Conservation (phyloP, 331 rosid genomes). For the Malus hybrid region DNA sequence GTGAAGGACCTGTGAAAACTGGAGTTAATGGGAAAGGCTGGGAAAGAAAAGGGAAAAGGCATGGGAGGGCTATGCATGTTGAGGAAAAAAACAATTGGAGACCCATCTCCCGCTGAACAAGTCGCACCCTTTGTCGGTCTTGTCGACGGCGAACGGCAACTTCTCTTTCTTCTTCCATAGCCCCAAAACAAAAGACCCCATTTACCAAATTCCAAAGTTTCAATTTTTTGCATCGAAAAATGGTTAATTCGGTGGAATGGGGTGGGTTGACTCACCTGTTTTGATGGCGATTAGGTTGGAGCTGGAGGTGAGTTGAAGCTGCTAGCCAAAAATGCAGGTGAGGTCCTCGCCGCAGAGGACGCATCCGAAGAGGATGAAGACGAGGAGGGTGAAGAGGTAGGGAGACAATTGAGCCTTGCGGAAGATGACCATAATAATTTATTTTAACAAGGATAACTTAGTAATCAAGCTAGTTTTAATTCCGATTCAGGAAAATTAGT, state of each 20-base stretch:
- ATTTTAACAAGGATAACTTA: too few species aligned
- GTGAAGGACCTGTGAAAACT: too few species aligned
- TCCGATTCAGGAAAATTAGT: too few species aligned
- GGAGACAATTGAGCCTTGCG: constrained; percentile 64
- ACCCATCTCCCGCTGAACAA: constrained; percentile 76
- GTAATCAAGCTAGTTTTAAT: too few species aligned
- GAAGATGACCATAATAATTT: constrained; percentile 1
- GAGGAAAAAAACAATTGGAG: too few species aligned
- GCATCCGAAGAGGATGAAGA: constrained; percentile 59
- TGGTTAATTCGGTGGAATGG: neutral
- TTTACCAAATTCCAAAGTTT: neutral
- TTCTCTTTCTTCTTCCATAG: constrained; percentile 39
- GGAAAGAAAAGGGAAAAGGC: too few species aligned
- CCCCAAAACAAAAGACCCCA: constrained; percentile 8
- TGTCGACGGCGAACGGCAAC: constrained; percentile 44
- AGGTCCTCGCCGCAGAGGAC: constrained; percentile 61
- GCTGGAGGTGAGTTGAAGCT: constrained; percentile 33
- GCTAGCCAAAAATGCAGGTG: constrained; percentile 52
- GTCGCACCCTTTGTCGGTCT: constrained; percentile 49
- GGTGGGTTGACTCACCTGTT: constrained; percentile 35
- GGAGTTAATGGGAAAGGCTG: too few species aligned
- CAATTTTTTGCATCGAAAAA: too few species aligned
- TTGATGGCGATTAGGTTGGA: constrained; percentile 10
- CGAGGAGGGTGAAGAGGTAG: constrained; percentile 54
- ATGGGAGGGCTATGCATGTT: too few species aligned